Conservation (phyloP, 768 basidiomycete genomes). For the Boletus reticuloceps region DNA sequence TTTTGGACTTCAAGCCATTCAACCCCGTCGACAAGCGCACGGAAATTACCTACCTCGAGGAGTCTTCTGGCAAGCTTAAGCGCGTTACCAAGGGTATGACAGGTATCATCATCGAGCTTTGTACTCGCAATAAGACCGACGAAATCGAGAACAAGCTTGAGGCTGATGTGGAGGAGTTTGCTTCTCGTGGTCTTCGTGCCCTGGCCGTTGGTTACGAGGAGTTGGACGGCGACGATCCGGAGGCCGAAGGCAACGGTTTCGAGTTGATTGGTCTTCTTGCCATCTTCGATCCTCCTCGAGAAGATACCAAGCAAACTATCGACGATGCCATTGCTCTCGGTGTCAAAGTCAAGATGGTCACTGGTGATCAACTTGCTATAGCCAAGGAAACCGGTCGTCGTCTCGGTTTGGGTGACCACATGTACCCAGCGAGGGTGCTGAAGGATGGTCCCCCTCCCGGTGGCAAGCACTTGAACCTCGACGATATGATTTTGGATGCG, state of each 20-base stretch:
- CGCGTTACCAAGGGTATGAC: constrained; percentile 99
- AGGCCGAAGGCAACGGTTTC: constrained; percentile 93
- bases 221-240: constrained; percentile 74
- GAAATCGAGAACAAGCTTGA: constrained; percentile 90
- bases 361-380: constrained; percentile 99
- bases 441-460: constrained; percentile 93
- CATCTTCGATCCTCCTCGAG: constrained; percentile 97
- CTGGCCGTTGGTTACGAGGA: constrained; percentile 97
- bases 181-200: constrained; percentile 90
- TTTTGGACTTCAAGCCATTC: constrained; percentile 99
- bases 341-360: constrained; percentile 99
- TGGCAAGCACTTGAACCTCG: constrained; percentile 77
- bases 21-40: constrained; percentile 99
- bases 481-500: constrained; percentile 99
- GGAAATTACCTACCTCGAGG: constrained; percentile 96
- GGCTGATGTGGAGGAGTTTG: constrained; percentile 95
- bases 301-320: constrained; percentile 98
- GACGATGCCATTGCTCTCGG: constrained; percentile 95
- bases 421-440: constrained; percentile 99
- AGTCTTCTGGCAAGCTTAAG: constrained; percentile 93
- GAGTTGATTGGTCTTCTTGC: constrained; percentile 96
- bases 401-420: constrained; percentile 97
- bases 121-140: constrained; percentile 95
- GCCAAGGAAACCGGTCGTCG: constrained; percentile 99
- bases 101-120: constrained; percentile 96